Evolutionary conservation across 169 alveolate genomes (phyloP).

Genomic region (Plasmodium vinckei): DNA sequence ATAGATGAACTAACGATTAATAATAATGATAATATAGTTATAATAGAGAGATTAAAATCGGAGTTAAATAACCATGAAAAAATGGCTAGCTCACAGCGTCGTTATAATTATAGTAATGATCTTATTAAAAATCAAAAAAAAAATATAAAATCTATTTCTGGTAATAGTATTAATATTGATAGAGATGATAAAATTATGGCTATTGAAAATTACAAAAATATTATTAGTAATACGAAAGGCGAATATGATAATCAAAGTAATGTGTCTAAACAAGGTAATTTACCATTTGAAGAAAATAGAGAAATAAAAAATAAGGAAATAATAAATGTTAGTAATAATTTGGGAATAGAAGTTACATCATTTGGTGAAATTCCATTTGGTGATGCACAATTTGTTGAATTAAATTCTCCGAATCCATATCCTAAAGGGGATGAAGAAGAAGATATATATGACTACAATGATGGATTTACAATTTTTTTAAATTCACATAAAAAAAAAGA

Average conservation of each 20-base stretch:
- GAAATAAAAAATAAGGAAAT: background rate
- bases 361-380: too few relatives aligned
- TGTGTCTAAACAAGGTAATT: background rate
- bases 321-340: background rate
- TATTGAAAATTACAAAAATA: background rate
- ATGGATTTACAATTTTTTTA: constrained; percentile 53
- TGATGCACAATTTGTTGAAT: background rate
- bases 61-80: constrained; percentile 8
- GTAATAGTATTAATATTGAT: background rate
- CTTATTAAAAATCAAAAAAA: background rate
- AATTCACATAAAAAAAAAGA: constrained; percentile 20
- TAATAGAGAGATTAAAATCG: constrained; percentile 56
- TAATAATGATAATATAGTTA: constrained; percentile 58
- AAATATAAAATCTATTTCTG: background rate
- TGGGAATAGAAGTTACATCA: too few relatives aligned
- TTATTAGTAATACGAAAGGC: background rate
- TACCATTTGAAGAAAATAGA: background rate
- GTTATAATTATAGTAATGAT: background rate
- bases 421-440: constrained; percentile 14
- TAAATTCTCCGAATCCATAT: background rate
- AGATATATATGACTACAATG: constrained; percentile 43
- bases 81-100: background rate
- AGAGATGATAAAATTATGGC: background rate
- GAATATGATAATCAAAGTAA: background rate
- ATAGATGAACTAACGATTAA: constrained; percentile 62